Evolutionary conservation across 2,329 filamentous ascomycete genomes (phyloP).

Genomic region (Hypoxylon sp.): DNA sequence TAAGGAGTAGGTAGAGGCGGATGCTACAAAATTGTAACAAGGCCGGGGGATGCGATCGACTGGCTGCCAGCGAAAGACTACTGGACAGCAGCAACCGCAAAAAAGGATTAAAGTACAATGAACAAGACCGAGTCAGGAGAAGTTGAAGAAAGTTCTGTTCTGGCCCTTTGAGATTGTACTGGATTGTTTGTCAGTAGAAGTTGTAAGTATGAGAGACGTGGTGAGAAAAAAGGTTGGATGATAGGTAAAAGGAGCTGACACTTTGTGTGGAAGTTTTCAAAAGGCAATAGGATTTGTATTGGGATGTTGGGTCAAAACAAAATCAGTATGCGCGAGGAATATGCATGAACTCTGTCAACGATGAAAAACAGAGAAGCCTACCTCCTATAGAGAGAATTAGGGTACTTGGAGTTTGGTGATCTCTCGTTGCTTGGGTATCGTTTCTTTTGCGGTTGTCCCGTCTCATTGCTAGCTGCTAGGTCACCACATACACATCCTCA

Average conservation of each 20-base stretch:
- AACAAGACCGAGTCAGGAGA: constrained; percentile 6
- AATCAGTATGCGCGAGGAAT: neutral
- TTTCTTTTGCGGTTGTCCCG: constrained; percentile 6
- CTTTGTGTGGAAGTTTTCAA: constrained; percentile 24
- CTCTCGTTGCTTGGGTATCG: constrained; percentile 41
- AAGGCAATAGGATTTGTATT: constrained; percentile 30
- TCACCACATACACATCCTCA: constrained; percentile 25
- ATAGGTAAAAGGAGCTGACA: constrained; percentile 47
- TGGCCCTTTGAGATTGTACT: constrained; percentile 7
- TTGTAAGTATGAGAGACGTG: constrained; percentile 22
- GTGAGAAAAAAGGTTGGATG: constrained; percentile 31
- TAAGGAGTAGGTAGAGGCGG: constrained; percentile 1
- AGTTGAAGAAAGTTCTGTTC: neutral
- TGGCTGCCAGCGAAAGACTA: constrained; percentile 19
- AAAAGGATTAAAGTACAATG: neutral
- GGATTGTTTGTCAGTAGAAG: constrained; percentile 19
- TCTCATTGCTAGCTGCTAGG: constrained; percentile 13
- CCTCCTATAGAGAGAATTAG: neutral
- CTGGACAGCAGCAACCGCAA: constrained; percentile 15
- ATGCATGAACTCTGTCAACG: neutral
- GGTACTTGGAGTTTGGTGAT: constrained; percentile 26
- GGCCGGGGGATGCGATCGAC: constrained; percentile 10
- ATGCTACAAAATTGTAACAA: constrained; percentile 34
- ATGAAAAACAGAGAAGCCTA: neutral
- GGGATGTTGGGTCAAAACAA: constrained; percentile 12